A percentile compares a stretch with the other conserved stretches of the same genome.
These are phyloP conservation scores for Maudiozyma bulderi DNA, from an alignment of 805 yeast genomes.

Conservation along the genomic window DNA sequence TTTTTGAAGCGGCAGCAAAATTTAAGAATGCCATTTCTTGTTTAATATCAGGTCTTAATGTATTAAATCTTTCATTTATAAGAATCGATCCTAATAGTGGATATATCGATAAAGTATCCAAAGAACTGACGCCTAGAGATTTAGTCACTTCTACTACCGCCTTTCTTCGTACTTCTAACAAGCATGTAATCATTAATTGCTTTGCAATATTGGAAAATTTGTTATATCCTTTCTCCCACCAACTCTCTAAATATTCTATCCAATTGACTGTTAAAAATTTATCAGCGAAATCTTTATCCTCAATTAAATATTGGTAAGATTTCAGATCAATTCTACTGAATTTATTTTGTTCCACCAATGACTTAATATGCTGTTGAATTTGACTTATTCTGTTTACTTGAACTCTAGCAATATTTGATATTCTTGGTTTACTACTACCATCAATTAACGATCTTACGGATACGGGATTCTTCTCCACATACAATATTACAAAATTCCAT, in stretches of 20 bases:
- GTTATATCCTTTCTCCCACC: conserved; percentile 50
- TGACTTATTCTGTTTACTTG: conserved; percentile 28
- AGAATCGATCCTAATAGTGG: conserved; percentile 51
- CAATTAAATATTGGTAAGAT: conserved; percentile 40
- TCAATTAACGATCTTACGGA: conserved; percentile 44
- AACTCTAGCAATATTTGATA: conserved; percentile 21
- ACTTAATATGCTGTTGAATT: conserved; percentile 46
- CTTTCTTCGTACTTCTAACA: conserved; percentile 39
- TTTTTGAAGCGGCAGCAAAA: neutral
- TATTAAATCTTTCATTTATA: conserved; percentile 38
- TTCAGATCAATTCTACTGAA: conserved; percentile 39
- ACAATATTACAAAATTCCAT: conserved; percentile 57
- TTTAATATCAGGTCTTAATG: conserved; percentile 41
- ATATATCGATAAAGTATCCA: conserved; percentile 34
- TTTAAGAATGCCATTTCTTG: conserved; percentile 42
- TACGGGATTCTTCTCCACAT: conserved; percentile 35
- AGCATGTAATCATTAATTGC: conserved; percentile 42
- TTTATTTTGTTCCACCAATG: conserved; percentile 38
- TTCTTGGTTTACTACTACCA: conserved; percentile 34
- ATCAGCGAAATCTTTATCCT: conserved; percentile 32
- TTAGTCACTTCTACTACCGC: conserved; percentile 35
- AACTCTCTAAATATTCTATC: conserved; percentile 49
- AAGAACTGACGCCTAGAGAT: conserved; percentile 37
- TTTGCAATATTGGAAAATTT: conserved; percentile 37
- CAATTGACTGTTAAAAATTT: conserved; percentile 45